A percentile compares a stretch with the other conserved stretches of the same genome.
These are phyloP conservation scores for Pichia rugopelliculosa DNA, from an alignment of 805 yeast genomes.

Conservation along the genomic window DNA sequence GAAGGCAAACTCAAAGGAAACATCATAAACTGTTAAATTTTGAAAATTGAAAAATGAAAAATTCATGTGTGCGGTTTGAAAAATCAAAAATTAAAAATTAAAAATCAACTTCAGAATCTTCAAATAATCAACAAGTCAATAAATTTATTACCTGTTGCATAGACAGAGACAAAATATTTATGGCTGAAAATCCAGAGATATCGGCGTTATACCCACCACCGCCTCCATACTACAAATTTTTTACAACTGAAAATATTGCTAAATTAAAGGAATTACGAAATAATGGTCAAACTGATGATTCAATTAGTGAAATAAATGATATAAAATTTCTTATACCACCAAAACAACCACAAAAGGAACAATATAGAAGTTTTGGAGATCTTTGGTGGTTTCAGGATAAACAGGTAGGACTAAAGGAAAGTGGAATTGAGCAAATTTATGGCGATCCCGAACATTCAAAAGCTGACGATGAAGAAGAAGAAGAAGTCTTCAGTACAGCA, in stretches of 20 bases:
- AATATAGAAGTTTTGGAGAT: constrained; percentile 83
- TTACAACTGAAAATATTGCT: constrained; percentile 60
- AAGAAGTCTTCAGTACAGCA: constrained; percentile 35
- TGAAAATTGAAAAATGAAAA: background rate
- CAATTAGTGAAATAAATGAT: constrained; percentile 26
- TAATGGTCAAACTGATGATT: constrained; percentile 18
- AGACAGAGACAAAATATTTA: too few species aligned
- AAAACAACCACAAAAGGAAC: constrained; percentile 47
- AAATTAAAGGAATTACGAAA: constrained; percentile 29
- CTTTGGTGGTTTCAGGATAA: constrained; percentile 79
- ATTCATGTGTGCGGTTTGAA: background rate
- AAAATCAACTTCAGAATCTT: too few species aligned
- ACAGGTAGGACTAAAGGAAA: constrained; percentile 64
- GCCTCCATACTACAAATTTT: constrained; percentile 71
- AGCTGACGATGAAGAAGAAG: constrained; percentile 11
- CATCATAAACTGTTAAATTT: too few species aligned
- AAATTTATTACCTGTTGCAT: too few species aligned
- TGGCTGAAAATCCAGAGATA: constrained; percentile 3
- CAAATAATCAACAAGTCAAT: too few species aligned
- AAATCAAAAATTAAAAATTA: background rate
- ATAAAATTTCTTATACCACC: constrained; percentile 62
- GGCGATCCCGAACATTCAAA: constrained; percentile 14
- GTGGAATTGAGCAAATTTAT: constrained; percentile 75
- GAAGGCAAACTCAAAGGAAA: background rate
- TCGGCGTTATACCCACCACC: constrained; percentile 91